Evolutionary conservation across 2,329 filamentous ascomycete species (phyloP).

Genomic region (Pseudogymnoascus sp.): DNA sequence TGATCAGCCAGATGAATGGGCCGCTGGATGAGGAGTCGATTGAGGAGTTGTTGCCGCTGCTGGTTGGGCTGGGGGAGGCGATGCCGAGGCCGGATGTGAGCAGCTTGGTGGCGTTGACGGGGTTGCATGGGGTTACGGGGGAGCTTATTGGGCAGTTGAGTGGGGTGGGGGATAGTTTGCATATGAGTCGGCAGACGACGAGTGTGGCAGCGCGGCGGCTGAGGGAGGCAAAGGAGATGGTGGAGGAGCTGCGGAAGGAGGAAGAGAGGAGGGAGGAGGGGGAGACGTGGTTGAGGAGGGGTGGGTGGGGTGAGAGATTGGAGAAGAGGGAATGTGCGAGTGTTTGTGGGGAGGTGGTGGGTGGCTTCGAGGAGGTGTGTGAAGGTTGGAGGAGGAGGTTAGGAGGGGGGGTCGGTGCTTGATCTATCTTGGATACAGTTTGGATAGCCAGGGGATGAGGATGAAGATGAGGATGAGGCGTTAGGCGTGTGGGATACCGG

Average conservation of each 20-base stretch:
- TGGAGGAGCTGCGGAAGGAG: conserved; percentile 76
- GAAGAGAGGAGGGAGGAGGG: conserved; percentile 77
- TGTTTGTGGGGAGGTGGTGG: conserved; percentile 80
- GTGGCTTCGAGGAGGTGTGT: conserved; percentile 87
- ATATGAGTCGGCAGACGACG: conserved; percentile 87
- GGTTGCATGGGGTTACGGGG: conserved; percentile 60
- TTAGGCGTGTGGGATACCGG: not conserved
- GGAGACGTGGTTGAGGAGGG: conserved; percentile 68
- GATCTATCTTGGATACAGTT: not conserved
- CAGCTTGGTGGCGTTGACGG: conserved; percentile 57
- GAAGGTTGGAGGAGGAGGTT: conserved; percentile 73
- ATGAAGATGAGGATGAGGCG: not conserved
- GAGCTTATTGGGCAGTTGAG: conserved; percentile 74
- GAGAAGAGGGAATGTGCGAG: conserved; percentile 70
- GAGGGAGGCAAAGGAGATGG: conserved; percentile 73
- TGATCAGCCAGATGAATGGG: conserved; percentile 60
- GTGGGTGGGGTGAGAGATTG: conserved; percentile 74
- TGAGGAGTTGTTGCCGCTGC: conserved; percentile 60
- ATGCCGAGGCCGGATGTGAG: conserved; percentile 58
- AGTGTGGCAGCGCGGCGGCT: conserved; percentile 72
- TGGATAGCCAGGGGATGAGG: not conserved
- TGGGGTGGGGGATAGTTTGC: conserved; percentile 80
- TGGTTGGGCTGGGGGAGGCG: conserved; percentile 54
- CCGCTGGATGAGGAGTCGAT: conserved; percentile 57
- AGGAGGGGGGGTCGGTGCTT: conserved; percentile 19